Evolutionary conservation across 441 rosid species (phyloP), one percentile per base, ranked within the genome.

Genomic region (Syzygium malaccense): DNA sequence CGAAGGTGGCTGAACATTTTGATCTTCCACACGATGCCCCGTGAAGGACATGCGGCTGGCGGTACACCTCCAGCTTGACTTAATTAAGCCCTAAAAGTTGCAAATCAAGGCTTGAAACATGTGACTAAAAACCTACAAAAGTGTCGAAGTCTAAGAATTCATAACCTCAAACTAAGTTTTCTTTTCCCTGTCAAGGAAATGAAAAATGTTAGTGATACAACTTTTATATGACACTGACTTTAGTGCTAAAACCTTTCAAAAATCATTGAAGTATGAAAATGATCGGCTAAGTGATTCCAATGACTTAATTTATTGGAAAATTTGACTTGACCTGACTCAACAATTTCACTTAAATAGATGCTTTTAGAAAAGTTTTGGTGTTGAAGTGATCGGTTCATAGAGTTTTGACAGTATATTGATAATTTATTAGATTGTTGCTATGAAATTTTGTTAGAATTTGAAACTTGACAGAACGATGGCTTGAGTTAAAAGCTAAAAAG

Each of bases 151-250:
- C 8, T 8, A 33, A 5, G 80, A 71, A 71, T 37, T 68, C 4
- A 20, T 71, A 33, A 19, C 48, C 49, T 71, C 15, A 37, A 11
- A 37, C 0, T 10, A 33, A 19, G 15, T 33, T 11, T 33, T 20
- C 15, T 33, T 71, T 33, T 11, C 3, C 4, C 0, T 26, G 4
- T 57, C 30, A 58, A 55, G 6, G 13, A 58, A 26, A 26, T 12
- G 66, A 58, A 26, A 26, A 58, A 10, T 12, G 13, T 58, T 2
- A 2, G 3, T 11, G 64, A 8, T 14, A 17, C 3, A 17, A 66
- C 1, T 32, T 64, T 32, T 66, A 6, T 17, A 32, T 32, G 0
- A 30, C 0, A 0, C 0, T 66, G 13, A 66, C 0, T 66, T 30
- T 32, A 1, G 2, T 66, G 25, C 6, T 0, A 30, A 66, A 8